Evolutionary conservation across 1,284 basidiomycete genomes (phyloP), one percentile per base, ranked within the genome.

Genomic region (Rhizopogon hawkerae): DNA sequence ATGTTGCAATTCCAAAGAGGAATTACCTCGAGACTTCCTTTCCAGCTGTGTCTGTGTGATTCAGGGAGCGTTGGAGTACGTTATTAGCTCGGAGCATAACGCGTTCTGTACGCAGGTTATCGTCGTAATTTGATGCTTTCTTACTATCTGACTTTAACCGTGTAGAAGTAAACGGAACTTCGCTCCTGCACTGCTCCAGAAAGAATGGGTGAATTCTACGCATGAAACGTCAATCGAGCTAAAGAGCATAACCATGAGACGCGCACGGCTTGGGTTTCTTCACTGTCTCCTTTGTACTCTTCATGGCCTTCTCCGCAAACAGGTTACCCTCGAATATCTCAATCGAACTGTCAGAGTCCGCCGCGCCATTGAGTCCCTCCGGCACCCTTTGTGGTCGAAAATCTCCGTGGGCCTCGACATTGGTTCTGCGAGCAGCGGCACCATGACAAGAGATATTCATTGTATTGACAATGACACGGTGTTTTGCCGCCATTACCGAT

Each of bases 261-360:
- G 54, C 62, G 46, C 53, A 63, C 62, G 34, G 35, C 38, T 48
- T 52, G 29, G 47, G 16, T 21, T 45, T 31, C 38, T 50, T 52
- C 38, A 31, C 31, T 2, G 38, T n/a, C 1, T 31, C 5, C 41
- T 21, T 41, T 29, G 24, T 11, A 8, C 14, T 14, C 6, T 41
- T 31, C 41, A 18, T 3, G 2, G 5, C 38, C 11, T 49, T 38
- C 35, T 44, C 3, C 14, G 50, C 41, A 41, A 48, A 46, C 35
- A 38, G 31, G 41, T 54, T 46, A 21, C 50, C 61, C 11, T 66
- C 65, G 33, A 63, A 18, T 29, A 65, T 65, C 51, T 67, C 64
- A 34, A 66, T 54, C 14, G 62, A 64, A 56, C 60, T 64, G 35
- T 67, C 63, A 21, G 60, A 48, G 13, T 53, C 54, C 18, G 56